Conservation (phyloP, 2,329 filamentous ascomycete species). For the Diplodia intermedia region DNA sequence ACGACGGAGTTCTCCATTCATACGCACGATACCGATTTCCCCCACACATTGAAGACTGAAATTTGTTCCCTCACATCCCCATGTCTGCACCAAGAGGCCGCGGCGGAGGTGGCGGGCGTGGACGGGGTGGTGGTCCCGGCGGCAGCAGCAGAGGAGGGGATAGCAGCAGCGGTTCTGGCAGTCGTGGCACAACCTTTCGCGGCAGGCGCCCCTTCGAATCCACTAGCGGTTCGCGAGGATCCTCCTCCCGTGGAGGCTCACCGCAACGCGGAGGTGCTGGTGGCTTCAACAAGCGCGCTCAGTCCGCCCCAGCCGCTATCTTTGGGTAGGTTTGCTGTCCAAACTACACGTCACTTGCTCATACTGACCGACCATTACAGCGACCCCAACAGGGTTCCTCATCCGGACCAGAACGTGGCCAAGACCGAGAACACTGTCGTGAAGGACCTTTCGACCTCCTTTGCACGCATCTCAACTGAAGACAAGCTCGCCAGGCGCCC, state of each 20-base stretch:
- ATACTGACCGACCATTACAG: background rate
- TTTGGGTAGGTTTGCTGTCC: conserved; percentile 14
- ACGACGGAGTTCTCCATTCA: background rate
- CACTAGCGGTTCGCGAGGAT: conserved; percentile 25
- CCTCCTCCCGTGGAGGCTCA: conserved; percentile 29
- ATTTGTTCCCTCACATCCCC: conserved; percentile 13
- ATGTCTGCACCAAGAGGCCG: conserved; percentile 31
- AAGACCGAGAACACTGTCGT: conserved; percentile 42
- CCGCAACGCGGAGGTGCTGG: conserved; percentile 23
- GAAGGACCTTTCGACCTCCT: conserved; percentile 37
- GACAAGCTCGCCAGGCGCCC: conserved; percentile 40
- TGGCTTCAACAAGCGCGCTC: conserved; percentile 17
- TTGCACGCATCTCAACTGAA: conserved; percentile 39
- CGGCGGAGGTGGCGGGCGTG: conserved; percentile 31
- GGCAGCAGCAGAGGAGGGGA: conserved; percentile 32
- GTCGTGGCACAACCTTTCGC: conserved; percentile 26
- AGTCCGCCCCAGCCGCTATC: conserved; percentile 27
- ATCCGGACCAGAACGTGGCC: conserved; percentile 35
- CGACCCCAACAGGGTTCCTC: conserved; percentile 10
- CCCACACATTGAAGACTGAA: background rate
- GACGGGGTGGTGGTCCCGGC: conserved; percentile 23
- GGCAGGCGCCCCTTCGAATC: conserved; percentile 27
- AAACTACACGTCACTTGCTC: background rate
- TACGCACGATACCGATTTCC: background rate
- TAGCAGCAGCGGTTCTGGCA: conserved; percentile 32